phyloP scores from a whole-genome alignment of 805 yeast species.

The Brettanomyces bruxellensis region DNA sequence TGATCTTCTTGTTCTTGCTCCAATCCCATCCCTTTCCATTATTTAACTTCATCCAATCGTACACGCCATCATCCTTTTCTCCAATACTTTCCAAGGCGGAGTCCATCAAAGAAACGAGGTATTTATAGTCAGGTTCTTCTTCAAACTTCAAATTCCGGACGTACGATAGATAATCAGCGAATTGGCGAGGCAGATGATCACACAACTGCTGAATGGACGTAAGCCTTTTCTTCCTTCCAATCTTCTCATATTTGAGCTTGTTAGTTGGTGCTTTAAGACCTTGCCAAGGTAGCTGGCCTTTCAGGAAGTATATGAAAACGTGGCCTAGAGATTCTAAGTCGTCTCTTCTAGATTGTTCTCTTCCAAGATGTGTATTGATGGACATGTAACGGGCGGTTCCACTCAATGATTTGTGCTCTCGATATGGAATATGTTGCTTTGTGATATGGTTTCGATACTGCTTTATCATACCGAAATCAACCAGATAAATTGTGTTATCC shows the following conservation, averaged over 20 bases:
- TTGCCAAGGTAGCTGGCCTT: conserved; percentile 84
- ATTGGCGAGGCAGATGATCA: conserved; percentile 59
- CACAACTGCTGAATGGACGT: conserved; percentile 57
- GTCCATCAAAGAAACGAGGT: conserved; percentile 52
- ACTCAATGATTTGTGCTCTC: conserved; percentile 70
- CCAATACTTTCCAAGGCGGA: conserved; percentile 50
- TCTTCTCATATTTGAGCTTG: conserved; percentile 73
- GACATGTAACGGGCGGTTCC: conserved; percentile 88
- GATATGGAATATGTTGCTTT: conserved; percentile 72
- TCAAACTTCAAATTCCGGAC: conserved; percentile 67
- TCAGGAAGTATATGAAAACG: conserved; percentile 68
- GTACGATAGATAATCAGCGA: conserved; percentile 62
- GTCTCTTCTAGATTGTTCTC: conserved; percentile 78
- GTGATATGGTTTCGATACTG: conserved; percentile 76
- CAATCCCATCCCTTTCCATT: conserved; percentile 81
- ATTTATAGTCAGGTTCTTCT: conserved; percentile 71
- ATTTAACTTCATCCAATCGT: conserved; percentile 77
- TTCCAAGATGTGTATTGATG: conserved; percentile 77
- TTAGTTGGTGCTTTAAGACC: conserved; percentile 86
- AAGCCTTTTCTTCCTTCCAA: conserved; percentile 71
- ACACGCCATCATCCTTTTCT: conserved; percentile 54
- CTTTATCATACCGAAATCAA: conserved; percentile 84
- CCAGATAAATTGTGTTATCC: conserved; percentile 56
- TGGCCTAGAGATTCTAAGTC: conserved; percentile 78
- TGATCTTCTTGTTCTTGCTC: conserved; percentile 64